These are phyloP conservation scores for Penstemon davidsonii DNA, from an alignment of 257 asterid species.

Conservation along the genomic window DNA sequence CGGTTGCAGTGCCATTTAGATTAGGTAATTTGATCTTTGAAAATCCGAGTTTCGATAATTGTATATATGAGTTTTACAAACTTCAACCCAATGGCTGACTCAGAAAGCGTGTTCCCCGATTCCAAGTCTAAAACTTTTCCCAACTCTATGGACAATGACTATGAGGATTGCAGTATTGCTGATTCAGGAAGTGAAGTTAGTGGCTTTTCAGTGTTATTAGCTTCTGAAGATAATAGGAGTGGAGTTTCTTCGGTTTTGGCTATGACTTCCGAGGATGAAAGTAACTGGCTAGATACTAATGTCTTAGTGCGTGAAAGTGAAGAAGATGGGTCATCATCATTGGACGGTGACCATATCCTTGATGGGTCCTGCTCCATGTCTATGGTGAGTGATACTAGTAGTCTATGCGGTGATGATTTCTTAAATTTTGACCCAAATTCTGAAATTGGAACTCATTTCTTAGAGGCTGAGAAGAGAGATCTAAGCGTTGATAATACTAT, in stretches of 20 bases:
- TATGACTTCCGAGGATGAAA: slow-evolving; percentile 39
- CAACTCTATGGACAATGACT: slow-evolving; percentile 33
- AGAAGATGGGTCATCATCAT: slow-evolving; percentile 55
- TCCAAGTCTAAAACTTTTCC: slow-evolving; percentile 23
- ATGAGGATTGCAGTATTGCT: slow-evolving; percentile 36
- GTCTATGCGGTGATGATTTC: slow-evolving; percentile 81
- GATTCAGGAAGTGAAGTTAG: slow-evolving; percentile 15
- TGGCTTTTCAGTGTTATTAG: too few relatives aligned
- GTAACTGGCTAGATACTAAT: slow-evolving; percentile 45
- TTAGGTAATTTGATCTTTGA: slow-evolving; percentile 28
- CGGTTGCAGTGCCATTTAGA: slow-evolving; percentile 18
- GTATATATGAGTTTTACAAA: slow-evolving; percentile 43
- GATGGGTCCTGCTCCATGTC: slow-evolving; percentile 72
- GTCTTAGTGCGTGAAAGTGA: slow-evolving; percentile 53
- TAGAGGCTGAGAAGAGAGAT: slow-evolving; percentile 45
- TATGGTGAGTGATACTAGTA: slow-evolving; percentile 80
- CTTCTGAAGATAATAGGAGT: slow-evolving; percentile 25
- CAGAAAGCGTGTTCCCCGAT: slow-evolving; percentile 29
- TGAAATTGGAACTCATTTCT: slow-evolving; percentile 14
- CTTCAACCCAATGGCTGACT: background rate
- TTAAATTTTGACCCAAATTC: slow-evolving; percentile 37
- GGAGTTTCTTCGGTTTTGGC: slow-evolving; percentile 32
- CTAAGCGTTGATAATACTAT: slow-evolving; percentile 33
- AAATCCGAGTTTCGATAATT: slow-evolving; percentile 15
- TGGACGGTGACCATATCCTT: slow-evolving; percentile 53